phyloP scores from a whole-genome alignment of 2,329 filamentous ascomycete species.

The Arthrinium puccinioides region DNA sequence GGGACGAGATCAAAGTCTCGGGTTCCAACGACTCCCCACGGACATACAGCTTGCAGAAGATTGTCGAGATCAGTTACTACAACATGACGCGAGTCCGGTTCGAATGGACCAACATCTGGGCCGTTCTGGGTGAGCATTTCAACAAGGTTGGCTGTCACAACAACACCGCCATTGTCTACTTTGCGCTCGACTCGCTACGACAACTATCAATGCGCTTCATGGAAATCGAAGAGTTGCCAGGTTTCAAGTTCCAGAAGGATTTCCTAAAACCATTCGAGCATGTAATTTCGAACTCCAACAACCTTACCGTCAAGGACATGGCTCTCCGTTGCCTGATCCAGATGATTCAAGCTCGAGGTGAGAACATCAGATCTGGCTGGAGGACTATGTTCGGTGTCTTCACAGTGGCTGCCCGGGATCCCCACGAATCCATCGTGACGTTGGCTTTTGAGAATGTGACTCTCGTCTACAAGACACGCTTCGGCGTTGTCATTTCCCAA shows the following conservation, averaged over 20 bases:
- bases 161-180: conserved; percentile 96
- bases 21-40: conserved; percentile 92
- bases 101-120: conserved; percentile 98
- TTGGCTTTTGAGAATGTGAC: conserved; percentile 95
- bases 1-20: conserved; percentile 98
- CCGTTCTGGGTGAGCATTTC: conserved; percentile 95
- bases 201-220: conserved; percentile 98
- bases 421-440: conserved; percentile 91
- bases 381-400: conserved; percentile 99
- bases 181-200: conserved; percentile 88
- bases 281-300: conserved; percentile 87
- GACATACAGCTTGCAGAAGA: conserved; percentile 94
- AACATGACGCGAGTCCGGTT: conserved; percentile 99
- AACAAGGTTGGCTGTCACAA: conserved; percentile 94
- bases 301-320: conserved; percentile 94
- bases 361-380: conserved; percentile 97
- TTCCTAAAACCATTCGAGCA: conserved; percentile 98
- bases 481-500: conserved; percentile 92
- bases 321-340: conserved; percentile 92
- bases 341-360: conserved; percentile 95
- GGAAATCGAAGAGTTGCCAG: conserved; percentile 94
- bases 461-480: conserved; percentile 90
- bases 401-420: conserved; percentile 87
- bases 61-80: conserved; percentile 98
- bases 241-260: conserved; percentile 99